These are phyloP conservation scores for Batrachochytrium dendrobatidis DNA, from an alignment of 371 early-diverging fungal genomes.

Conservation along the genomic window DNA sequence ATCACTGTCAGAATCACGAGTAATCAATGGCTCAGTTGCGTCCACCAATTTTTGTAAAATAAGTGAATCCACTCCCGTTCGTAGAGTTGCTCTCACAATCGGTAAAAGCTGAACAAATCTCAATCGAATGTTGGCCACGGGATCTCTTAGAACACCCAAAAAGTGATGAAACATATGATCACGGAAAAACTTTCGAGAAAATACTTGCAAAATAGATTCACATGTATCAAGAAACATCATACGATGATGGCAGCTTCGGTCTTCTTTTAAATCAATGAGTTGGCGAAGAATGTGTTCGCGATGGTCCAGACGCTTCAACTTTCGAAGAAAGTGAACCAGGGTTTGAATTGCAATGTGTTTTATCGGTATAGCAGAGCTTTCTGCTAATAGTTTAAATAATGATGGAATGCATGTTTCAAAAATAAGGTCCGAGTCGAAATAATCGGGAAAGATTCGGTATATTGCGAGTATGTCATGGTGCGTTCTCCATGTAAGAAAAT, in stretches of 20 bases:
- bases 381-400: conserved; percentile 9
- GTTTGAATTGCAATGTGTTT: conserved; percentile 10
- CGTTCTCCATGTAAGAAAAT: conserved; percentile 1
- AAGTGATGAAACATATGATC: conserved; percentile 10
- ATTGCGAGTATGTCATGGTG: conserved; percentile 1
- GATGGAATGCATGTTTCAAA: conserved; percentile 7
- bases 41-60: conserved; percentile 12
- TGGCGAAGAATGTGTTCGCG: conserved; percentile 11
- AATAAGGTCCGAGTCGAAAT: conserved; percentile 7
- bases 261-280: conserved; percentile 12
- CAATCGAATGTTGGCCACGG: conserved; percentile 12
- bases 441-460: conserved; percentile 4
- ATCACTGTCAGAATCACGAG: conserved; percentile 8
- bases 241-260: conserved; percentile 5
- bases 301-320: conserved; percentile 6
- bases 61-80: conserved; percentile 1
- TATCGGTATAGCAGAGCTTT: conserved; percentile 8
- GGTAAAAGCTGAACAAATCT: conserved; percentile 7
- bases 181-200: conserved; percentile 13
- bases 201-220: conserved; percentile 4
- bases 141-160: conserved; percentile 8
- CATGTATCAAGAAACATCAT: conserved; percentile 12
- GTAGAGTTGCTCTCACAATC: conserved; percentile 7
- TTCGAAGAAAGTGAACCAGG: conserved; percentile 2
- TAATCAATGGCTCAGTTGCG: conserved; percentile 10